Evolutionary conservation across 129 eudicot genomes (phyloP), one percentile per base, ranked within the genome.

Genomic region (Tagetes erecta): DNA sequence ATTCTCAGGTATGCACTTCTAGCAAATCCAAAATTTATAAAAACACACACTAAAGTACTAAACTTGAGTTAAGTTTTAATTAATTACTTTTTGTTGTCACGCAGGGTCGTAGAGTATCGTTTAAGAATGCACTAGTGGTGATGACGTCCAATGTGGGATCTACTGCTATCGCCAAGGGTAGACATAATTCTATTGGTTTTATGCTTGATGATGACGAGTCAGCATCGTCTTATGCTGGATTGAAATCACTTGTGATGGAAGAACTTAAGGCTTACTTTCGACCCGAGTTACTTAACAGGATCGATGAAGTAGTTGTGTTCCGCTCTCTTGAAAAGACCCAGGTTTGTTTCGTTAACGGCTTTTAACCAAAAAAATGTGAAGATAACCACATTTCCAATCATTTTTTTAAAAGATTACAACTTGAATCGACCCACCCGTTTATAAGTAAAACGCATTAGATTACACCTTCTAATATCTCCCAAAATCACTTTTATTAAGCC

Each of bases 131-230:
- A 7, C 81, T 91, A 75, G 77, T 91, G 66, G 95, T 91, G 73
- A 91, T 91, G 97, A 91, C 97, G 49, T 91, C 97, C 67, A 91
- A 91, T 34, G 86, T 91, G 74, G 95, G 97, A 0, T 88, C 97
- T 46, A 67, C 86, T 3, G 97, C 95, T 71, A 91, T 91, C 4
- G 95, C 92, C 1, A 91, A 84, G 86, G 95, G 97, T 47, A 68
- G 95, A 81, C 83, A 74, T 50, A 84, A 77, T 41, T 68, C 86
- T 57, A 76, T 91, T 12, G 92, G 95, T 40, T 86, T 86, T 72
- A 71, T 84, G 74, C 46, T 77, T 72, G 83, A 47, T 20, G 89
- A 81, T 31, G 89, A 86, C 47, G 87, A 86, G 71, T 50, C 68
- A 3, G 72, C 90, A 20, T 64, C 92, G 78, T 86, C 97, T 12